Evolutionary conservation across 1,284 basidiomycete species (phyloP).

Genomic region (Pseudozyma sp.): DNA sequence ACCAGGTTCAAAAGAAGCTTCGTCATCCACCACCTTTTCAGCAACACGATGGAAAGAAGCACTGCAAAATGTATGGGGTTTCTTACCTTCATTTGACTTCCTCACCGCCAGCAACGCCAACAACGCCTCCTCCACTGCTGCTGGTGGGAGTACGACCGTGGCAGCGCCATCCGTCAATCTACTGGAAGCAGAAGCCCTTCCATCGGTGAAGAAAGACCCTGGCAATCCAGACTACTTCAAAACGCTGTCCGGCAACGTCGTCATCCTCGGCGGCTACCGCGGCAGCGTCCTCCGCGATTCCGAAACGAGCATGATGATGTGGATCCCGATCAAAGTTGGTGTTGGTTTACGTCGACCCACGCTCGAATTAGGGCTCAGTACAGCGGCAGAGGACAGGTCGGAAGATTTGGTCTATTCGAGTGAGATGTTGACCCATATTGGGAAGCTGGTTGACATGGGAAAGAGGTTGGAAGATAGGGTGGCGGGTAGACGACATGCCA

Average conservation of each 20-base stretch:
- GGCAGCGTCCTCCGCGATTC: constrained; percentile 66
- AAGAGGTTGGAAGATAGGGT: constrained; percentile 54
- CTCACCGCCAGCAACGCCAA: constrained; percentile 9
- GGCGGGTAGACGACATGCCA: constrained; percentile 43
- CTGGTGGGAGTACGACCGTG: neutral
- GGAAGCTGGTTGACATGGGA: constrained; percentile 65
- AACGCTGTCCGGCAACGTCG: constrained; percentile 63
- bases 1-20: neutral
- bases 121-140: neutral
- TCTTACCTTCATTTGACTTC: constrained; percentile 36
- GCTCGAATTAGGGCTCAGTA: constrained; percentile 61
- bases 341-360: constrained; percentile 62
- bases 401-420: constrained; percentile 62
- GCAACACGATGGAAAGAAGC: constrained; percentile 27
- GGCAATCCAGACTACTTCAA: constrained; percentile 56
- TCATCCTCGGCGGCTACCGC: constrained; percentile 68
- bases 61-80: constrained; percentile 40
- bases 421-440: constrained; percentile 61
- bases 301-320: constrained; percentile 60
- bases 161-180: constrained; percentile 11
- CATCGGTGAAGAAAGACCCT: constrained; percentile 40
- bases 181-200: constrained; percentile 50
- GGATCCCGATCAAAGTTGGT: constrained; percentile 66
- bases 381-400: constrained; percentile 52
- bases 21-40: neutral